phyloP scores from a whole-genome alignment of 345 rosid genomes.

The Gossypium sturtianum region DNA sequence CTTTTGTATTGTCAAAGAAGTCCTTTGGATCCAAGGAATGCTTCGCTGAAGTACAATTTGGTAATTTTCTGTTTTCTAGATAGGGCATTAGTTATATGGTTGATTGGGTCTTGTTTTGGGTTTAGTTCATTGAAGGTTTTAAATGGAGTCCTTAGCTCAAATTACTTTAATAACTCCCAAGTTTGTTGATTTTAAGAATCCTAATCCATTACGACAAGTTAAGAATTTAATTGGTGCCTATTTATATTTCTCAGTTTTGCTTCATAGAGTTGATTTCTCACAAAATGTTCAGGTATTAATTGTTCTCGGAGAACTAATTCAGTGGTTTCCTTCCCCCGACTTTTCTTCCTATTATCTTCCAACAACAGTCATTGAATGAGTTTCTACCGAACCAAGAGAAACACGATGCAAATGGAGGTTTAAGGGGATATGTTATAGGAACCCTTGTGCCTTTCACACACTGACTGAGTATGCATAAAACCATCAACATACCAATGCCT shows the following conservation, averaged over 20 bases:
- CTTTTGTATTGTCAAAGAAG: not conserved
- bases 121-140: not conserved
- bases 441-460: not conserved
- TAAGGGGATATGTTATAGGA: not conserved
- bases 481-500: not conserved
- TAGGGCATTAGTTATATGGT: not conserved
- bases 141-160: not conserved
- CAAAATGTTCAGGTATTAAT: not conserved
- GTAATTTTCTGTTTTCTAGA: not conserved
- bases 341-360: not conserved
- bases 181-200: not conserved
- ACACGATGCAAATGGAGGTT: not conserved
- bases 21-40: not conserved
- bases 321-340: not conserved
- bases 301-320: not conserved
- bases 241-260: not conserved
- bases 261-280: not conserved
- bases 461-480: not conserved
- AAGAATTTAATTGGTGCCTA: not conserved
- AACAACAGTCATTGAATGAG: not conserved
- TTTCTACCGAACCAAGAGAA: not conserved
- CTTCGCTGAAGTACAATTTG: not conserved
- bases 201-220: not conserved
- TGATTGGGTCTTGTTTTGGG: not conserved
- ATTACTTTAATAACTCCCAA: not conserved